Conservation (phyloP, 805 yeast genomes). For the Candida vaughaniae region DNA sequence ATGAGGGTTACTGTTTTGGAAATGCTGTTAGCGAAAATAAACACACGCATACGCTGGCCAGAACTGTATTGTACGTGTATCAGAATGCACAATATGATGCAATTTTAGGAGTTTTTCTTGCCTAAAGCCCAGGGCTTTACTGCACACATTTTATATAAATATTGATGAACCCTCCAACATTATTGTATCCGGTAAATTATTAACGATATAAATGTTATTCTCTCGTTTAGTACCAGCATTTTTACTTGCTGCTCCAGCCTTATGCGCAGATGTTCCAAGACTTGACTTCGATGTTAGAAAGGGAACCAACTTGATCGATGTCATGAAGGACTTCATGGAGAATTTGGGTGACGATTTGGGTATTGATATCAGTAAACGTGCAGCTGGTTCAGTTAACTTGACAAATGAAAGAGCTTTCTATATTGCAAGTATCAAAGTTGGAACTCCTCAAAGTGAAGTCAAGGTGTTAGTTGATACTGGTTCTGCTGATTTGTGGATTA, state of each 20-base stretch:
- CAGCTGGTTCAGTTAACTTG: constrained; percentile 9
- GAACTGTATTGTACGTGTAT: neutral
- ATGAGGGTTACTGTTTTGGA: neutral
- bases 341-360: constrained; percentile 5
- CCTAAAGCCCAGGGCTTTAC: too few relatives aligned
- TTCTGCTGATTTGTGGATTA: constrained; percentile 43
- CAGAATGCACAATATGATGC: neutral
- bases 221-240: constrained; percentile 9
- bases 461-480: constrained; percentile 42
- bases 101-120: too few relatives aligned
- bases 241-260: constrained; percentile 7
- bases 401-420: constrained; percentile 30
- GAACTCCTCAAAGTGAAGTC: constrained; percentile 27
- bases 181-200: too few relatives aligned
- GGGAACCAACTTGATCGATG: constrained; percentile 19
- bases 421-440: constrained; percentile 26
- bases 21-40: neutral
- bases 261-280: constrained; percentile 19
- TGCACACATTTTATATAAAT: too few relatives aligned
- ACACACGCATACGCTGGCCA: neutral
- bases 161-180: too few relatives aligned
- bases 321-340: constrained; percentile 16
- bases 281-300: constrained; percentile 24
- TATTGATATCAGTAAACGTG: constrained; percentile 4
- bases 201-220: too few relatives aligned